Evolutionary conservation across 2,329 filamentous ascomycete genomes (phyloP).

Genomic region (Lachnellula arida): DNA sequence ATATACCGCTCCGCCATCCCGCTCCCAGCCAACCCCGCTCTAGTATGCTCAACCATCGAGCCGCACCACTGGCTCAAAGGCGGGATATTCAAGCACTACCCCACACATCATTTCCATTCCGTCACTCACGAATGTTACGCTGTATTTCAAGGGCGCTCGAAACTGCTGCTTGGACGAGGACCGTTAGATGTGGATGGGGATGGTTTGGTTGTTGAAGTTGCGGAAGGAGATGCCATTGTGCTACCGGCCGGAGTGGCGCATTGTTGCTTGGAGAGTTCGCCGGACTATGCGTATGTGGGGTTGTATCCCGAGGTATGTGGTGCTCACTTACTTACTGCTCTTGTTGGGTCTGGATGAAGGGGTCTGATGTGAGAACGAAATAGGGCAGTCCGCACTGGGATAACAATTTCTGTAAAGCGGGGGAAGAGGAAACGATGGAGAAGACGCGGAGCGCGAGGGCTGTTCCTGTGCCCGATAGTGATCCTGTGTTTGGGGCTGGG

Average conservation of each 20-base stretch:
- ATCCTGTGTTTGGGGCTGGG: slow-evolving; percentile 18
- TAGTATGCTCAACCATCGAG: slow-evolving; percentile 24
- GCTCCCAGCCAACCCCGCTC: slow-evolving; percentile 21
- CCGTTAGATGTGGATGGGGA: slow-evolving; percentile 17
- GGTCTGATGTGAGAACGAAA: background rate
- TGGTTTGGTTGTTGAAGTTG: slow-evolving; percentile 16
- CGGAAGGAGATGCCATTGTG: slow-evolving; percentile 33
- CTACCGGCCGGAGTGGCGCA: slow-evolving; percentile 34
- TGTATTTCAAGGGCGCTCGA: slow-evolving; percentile 28
- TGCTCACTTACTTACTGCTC: background rate
- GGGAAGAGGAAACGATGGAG: slow-evolving; percentile 11
- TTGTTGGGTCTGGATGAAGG: too few species aligned
- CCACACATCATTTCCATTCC: slow-evolving; percentile 30
- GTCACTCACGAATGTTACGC: slow-evolving; percentile 37
- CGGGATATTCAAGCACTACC: slow-evolving; percentile 22
- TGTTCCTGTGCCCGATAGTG: slow-evolving; percentile 16
- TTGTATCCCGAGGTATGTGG: slow-evolving; percentile 32
- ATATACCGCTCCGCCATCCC: slow-evolving; percentile 34
- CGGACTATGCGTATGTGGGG: slow-evolving; percentile 34
- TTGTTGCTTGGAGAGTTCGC: slow-evolving; percentile 27
- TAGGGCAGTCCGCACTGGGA: slow-evolving; percentile 23
- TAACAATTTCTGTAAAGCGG: slow-evolving; percentile 25
- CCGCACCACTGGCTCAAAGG: slow-evolving; percentile 32
- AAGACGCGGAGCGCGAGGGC: slow-evolving; percentile 17
- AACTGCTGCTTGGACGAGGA: slow-evolving; percentile 31